A percentile compares a stretch with the other conserved stretches of the same genome.
Evolutionary conservation across 345 rosid genomes (phyloP).

Genomic region (Chamaenerion angustifolium): DNA sequence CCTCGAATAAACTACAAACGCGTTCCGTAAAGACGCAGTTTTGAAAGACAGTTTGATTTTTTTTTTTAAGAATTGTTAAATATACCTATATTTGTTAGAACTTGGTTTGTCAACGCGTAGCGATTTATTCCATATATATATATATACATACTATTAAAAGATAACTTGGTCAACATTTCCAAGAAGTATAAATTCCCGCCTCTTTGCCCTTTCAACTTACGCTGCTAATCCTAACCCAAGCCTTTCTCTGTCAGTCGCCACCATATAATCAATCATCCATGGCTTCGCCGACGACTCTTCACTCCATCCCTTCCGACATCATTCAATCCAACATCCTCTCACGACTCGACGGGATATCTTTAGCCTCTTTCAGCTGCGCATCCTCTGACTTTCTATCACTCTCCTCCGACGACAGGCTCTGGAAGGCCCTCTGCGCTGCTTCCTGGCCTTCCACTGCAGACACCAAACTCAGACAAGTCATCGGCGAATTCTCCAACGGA

Average conservation of each 20-base stretch:
- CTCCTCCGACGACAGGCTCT: constrained; percentile 18
- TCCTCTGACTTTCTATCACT: constrained; percentile 38
- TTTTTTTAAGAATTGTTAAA: too few species aligned
- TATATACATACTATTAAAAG: too few species aligned
- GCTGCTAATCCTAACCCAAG: too few species aligned
- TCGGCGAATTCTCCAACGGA: constrained; percentile 31
- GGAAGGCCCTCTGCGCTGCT: constrained; percentile 31
- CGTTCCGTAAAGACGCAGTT: too few species aligned
- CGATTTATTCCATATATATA: too few species aligned
- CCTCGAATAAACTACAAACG: too few species aligned
- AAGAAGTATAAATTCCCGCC: not conserved
- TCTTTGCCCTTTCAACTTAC: too few species aligned
- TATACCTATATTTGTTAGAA: too few species aligned
- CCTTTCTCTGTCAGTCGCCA: not conserved
- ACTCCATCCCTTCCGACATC: constrained; percentile 21
- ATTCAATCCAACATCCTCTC: constrained; percentile 46
- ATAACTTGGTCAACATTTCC: too few species aligned
- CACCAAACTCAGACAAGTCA: constrained; percentile 20
- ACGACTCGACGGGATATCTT: constrained; percentile 55
- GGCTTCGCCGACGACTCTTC: not conserved
- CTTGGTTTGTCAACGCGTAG: too few species aligned
- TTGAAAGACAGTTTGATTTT: too few species aligned
- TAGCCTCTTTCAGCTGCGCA: constrained; percentile 46
- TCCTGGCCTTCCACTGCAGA: constrained; percentile 63
- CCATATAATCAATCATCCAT: too few species aligned